Evolutionary conservation across 1,284 basidiomycete species (phyloP).

Genomic region (Ceratobasidium sp.): DNA sequence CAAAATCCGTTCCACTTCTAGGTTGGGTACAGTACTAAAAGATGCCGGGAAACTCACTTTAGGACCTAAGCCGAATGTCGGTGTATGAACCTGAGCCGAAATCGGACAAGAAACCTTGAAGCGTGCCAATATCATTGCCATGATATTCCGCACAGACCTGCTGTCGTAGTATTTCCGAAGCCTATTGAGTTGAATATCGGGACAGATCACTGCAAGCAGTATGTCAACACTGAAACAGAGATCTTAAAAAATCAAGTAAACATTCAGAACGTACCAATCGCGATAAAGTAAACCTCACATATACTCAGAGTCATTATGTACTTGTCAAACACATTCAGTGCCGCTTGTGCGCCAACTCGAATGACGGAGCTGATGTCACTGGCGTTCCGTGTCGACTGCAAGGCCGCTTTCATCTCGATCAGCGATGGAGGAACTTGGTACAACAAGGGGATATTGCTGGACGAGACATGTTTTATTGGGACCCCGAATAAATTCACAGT

Average conservation of each 20-base stretch:
- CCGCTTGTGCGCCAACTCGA: constrained; percentile 15
- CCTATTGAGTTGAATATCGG: not conserved
- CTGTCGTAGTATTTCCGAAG: not conserved
- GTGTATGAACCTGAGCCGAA: no score
- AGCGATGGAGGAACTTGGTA: not conserved
- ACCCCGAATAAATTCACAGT: constrained; percentile 32
- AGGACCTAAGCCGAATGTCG: no score
- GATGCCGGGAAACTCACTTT: no score
- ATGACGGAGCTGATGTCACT: not conserved
- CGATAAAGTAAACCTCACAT: constrained; percentile 32
- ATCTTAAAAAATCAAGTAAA: no score
- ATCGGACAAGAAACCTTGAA: not conserved
- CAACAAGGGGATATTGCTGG: not conserved
- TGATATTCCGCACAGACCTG: not conserved
- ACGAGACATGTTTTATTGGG: constrained; percentile 8
- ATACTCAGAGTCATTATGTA: constrained; percentile 33
- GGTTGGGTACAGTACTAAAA: no score
- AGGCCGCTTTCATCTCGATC: not conserved
- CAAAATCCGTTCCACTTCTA: no score
- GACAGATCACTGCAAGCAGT: constrained; percentile 3
- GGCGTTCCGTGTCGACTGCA: not conserved
- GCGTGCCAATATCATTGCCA: not conserved
- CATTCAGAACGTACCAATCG: not conserved
- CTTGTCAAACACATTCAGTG: constrained; percentile 33
- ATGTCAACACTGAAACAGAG: no score